Evolutionary conservation across 768 basidiomycete species (phyloP).

Genomic region (Sporobolomyces phaffii): DNA sequence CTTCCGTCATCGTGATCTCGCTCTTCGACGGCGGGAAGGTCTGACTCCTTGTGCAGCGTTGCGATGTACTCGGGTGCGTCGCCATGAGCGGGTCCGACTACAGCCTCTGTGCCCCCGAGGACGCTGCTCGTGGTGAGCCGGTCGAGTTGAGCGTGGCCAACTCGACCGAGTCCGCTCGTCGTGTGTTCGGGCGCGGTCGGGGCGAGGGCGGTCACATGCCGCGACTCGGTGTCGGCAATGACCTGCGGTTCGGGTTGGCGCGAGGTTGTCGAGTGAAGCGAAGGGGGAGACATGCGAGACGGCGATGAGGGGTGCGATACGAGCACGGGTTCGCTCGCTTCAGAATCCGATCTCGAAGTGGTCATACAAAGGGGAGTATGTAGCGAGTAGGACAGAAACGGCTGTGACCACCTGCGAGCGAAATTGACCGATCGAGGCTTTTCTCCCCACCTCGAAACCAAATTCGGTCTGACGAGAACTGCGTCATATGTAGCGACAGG

Average conservation of each 20-base stretch:
- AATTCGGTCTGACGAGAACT: no score
- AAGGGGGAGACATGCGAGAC: neutral
- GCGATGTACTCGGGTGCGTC: constrained; percentile 26
- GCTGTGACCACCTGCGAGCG: no score
- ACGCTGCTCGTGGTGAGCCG: neutral
- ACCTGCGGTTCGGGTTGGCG: neutral
- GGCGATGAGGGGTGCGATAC: constrained; percentile 19
- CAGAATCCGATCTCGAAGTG: neutral
- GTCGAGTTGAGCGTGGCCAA: constrained; percentile 6
- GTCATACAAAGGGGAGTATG: neutral
- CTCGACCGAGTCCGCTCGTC: neutral
- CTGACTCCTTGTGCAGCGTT: neutral
- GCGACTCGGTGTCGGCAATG: constrained; percentile 1
- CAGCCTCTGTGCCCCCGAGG: constrained; percentile 8
- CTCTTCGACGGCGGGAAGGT: neutral
- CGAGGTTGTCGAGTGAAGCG: neutral
- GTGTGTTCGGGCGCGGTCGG: neutral
- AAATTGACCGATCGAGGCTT: no score
- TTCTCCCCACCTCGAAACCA: neutral
- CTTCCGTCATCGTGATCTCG: neutral
- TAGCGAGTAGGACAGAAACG: no score
- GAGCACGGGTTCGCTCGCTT: constrained; percentile 19
- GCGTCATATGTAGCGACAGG: no score
- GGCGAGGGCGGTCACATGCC: neutral
- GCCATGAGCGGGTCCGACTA: constrained; percentile 23